Evolutionary conservation across 305 asterid genomes (phyloP).

Genomic region (Fraxinus ornus): DNA sequence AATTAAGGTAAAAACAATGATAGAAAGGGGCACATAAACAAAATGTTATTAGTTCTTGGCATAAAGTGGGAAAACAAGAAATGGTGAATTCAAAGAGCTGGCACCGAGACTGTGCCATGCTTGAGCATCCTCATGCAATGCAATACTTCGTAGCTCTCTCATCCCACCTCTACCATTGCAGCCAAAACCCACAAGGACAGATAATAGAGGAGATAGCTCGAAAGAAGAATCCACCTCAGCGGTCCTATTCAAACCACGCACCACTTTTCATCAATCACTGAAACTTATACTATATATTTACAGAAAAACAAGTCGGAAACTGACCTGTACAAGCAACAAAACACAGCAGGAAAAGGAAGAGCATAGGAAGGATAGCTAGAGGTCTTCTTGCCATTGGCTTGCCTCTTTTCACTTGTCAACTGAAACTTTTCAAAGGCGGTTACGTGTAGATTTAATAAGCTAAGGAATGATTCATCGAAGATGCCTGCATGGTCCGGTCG

Average conservation of each 20-base stretch:
- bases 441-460: not conserved
- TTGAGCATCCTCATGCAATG: not conserved
- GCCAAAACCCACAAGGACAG: slow-evolving; percentile 24
- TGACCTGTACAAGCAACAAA: slow-evolving; percentile 22
- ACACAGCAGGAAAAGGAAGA: slow-evolving; percentile 16
- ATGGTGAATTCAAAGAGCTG: not conserved
- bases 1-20: not conserved
- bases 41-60: not conserved
- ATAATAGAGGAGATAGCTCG: slow-evolving; percentile 26
- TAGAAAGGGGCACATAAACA: not conserved
- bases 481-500: not conserved
- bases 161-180: slow-evolving; percentile 9
- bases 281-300: not conserved
- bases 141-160: not conserved
- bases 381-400: not conserved
- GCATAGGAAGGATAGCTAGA: slow-evolving; percentile 5
- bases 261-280: not conserved
- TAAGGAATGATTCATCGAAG: not conserved
- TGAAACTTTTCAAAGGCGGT: not conserved
- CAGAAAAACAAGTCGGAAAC: not conserved
- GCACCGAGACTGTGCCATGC: not conserved
- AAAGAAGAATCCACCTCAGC: slow-evolving; percentile 25
- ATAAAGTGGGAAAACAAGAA: not conserved
- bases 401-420: not conserved
- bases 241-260: slow-evolving; percentile 9